phyloP scores from a whole-genome alignment of 208 protist species.

The Crithidia bombi region DNA sequence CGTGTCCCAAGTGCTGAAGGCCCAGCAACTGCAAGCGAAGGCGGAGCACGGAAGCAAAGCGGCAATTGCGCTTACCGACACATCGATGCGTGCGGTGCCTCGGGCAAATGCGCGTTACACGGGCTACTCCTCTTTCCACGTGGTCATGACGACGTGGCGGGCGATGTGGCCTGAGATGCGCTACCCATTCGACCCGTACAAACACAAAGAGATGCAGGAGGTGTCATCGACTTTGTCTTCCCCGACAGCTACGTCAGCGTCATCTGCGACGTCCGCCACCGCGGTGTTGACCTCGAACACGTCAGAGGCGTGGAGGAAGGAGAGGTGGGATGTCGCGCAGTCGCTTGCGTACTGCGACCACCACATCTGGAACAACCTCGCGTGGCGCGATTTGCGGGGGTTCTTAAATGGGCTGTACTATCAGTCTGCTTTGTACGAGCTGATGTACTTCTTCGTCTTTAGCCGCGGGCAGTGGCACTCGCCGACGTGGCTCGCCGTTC shows the following conservation, averaged over 20 bases:
- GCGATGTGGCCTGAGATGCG: slow-evolving; percentile 86
- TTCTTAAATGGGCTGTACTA: slow-evolving; percentile 70
- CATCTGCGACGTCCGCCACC: not conserved
- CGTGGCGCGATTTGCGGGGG: slow-evolving; percentile 67
- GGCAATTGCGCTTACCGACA: not conserved
- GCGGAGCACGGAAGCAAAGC: not conserved
- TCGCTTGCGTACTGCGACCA: slow-evolving; percentile 52
- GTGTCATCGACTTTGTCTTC: too few relatives aligned
- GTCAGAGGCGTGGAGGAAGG: slow-evolving; percentile 9
- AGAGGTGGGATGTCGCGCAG: slow-evolving; percentile 5
- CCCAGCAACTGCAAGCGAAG: slow-evolving; percentile 9
- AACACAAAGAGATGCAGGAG: too few relatives aligned
- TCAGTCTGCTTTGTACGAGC: slow-evolving; percentile 70
- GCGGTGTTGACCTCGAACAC: not conserved
- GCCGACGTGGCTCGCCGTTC: slow-evolving; percentile 67
- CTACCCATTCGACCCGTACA: slow-evolving; percentile 32
- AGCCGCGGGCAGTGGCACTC: slow-evolving; percentile 78
- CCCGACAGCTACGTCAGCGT: not conserved
- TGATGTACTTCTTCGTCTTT: slow-evolving; percentile 88
- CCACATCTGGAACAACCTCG: slow-evolving; percentile 77
- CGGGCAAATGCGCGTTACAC: slow-evolving; percentile 32
- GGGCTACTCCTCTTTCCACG: slow-evolving; percentile 85
- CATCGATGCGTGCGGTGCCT: not conserved
- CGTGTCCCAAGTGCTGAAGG: slow-evolving; percentile 59
- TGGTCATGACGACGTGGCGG: slow-evolving; percentile 85